Percentiles rank a stretch among this genome's conserved stretches.
phyloP scores from a whole-genome alignment of 768 basidiomycete species.

The Mycena haematopus region DNA sequence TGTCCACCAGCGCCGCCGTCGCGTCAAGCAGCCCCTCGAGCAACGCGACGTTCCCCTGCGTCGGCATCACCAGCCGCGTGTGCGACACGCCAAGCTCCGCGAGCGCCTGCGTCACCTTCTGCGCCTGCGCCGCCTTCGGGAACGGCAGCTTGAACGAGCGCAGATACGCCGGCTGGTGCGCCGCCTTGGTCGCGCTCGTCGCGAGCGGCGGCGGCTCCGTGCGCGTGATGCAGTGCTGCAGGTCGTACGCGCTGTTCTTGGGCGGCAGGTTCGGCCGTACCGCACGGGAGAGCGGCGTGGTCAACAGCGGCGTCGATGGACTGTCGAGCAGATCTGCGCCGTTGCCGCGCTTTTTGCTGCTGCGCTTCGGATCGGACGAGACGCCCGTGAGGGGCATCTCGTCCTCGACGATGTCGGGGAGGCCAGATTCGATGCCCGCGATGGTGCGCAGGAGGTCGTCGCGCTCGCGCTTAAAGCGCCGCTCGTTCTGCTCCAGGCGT shows the following conservation, averaged over 20 bases:
- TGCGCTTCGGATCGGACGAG: slow-evolving; percentile 57
- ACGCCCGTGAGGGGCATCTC: slow-evolving; percentile 55
- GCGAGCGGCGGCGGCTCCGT: slow-evolving; percentile 57
- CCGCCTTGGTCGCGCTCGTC: slow-evolving; percentile 70
- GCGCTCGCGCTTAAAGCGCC: slow-evolving; percentile 84
- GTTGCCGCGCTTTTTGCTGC: slow-evolving; percentile 61
- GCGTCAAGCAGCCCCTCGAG: slow-evolving; percentile 79
- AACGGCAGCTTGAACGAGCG: slow-evolving; percentile 87
- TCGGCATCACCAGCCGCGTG: slow-evolving; percentile 92
- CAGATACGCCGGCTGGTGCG: slow-evolving; percentile 80
- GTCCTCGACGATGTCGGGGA: slow-evolving; percentile 76
- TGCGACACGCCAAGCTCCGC: slow-evolving; percentile 77
- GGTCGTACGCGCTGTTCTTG: slow-evolving; percentile 65
- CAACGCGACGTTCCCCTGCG: slow-evolving; percentile 75
- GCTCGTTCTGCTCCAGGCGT: slow-evolving; percentile 92
- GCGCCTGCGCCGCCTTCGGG: slow-evolving; percentile 75
- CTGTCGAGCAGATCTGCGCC: slow-evolving; percentile 47
- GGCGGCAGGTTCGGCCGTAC: slow-evolving; percentile 46
- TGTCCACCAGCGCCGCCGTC: slow-evolving; percentile 79
- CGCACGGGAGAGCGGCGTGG: slow-evolving; percentile 37
- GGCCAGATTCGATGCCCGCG: slow-evolving; percentile 86
- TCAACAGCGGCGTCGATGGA: slow-evolving; percentile 54
- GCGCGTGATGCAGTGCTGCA: slow-evolving; percentile 73
- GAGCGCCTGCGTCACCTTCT: slow-evolving; percentile 79
- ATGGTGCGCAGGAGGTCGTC: slow-evolving; percentile 87